A percentile compares a stretch with the other conserved stretches of the same genome.
Evolutionary conservation across 2,329 filamentous ascomycete species (phyloP).

Genomic region (Neofusicoccum umdonicola): DNA sequence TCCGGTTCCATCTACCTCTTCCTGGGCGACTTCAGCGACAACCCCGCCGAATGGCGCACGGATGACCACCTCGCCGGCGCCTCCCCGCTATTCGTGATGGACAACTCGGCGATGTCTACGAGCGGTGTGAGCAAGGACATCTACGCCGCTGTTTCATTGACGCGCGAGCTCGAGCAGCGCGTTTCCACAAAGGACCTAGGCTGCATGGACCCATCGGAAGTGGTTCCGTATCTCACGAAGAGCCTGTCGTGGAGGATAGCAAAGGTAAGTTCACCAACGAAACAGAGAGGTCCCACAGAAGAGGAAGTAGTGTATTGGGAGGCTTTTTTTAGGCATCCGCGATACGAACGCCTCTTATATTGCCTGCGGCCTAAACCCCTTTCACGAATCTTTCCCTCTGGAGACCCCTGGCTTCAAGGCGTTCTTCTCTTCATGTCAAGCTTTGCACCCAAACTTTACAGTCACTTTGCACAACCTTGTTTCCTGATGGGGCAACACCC

Average conservation of each 20-base stretch:
- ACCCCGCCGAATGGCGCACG: slow-evolving; percentile 51
- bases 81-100: slow-evolving; percentile 48
- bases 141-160: slow-evolving; percentile 46
- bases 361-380: neutral
- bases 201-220: slow-evolving; percentile 24
- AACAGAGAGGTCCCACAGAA: slow-evolving; percentile 15
- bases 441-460: neutral
- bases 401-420: neutral
- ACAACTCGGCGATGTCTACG: neutral
- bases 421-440: neutral
- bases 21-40: slow-evolving; percentile 50
- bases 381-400: neutral
- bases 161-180: slow-evolving; percentile 39
- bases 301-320: neutral
- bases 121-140: slow-evolving; percentile 1
- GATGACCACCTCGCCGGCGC: slow-evolving; percentile 61
- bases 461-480: neutral
- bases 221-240: slow-evolving; percentile 24
- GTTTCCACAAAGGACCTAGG: slow-evolving; percentile 32
- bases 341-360: neutral
- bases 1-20: slow-evolving; percentile 69
- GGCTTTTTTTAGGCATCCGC: neutral
- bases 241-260: slow-evolving; percentile 28
- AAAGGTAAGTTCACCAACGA: slow-evolving; percentile 2
- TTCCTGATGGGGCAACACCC: neutral